Evolutionary conservation across 257 asterid species (phyloP), one percentile per base, ranked within the genome.

Genomic region (Solanum acaule): DNA sequence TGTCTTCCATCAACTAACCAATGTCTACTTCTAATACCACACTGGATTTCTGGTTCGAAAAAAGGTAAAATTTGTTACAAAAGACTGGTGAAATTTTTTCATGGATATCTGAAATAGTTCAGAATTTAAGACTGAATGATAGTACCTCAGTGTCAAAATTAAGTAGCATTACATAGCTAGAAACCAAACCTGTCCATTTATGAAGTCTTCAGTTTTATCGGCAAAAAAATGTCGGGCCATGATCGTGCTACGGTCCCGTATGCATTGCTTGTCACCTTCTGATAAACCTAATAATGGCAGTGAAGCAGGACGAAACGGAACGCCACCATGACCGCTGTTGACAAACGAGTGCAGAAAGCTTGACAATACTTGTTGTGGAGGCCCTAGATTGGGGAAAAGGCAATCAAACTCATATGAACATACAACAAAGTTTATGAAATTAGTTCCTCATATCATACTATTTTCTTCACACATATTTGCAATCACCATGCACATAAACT

Each of bases 141-240:
- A 44, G 40, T 46, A 49, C 70, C 29, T 49, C 67, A 29, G 18
- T 81, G 29, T 29, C 86, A 79, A 8, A 46, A 86, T 52, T 86
- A 68, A 71, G 84, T 86, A 29, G 86, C 68, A 87, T 16, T 67
- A 86, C 78, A 75, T 59, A 84, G 86, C 87, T 33, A 86, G 63
- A 73, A 65, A 88, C 44, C 76, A 81, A 92, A 97, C 99, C 98
- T 97, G 99, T 31, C 95, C 89, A 85, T 94, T 94, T 88, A 97
- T 97, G 87, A 96, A 97, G 59, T 97, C 99, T 90, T 97, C 99
- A 73, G 93, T 92, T 90, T 92, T 96, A 92, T 96, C 99, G 61
- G 98, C 99, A 94, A 95, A 95, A 87, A 97, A 93, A 90, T 97
- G 99, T 6, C 99, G 98, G 88, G 99, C 99, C 99, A 97, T 97